Evolutionary conservation across 2,329 filamentous ascomycete genomes (phyloP), one percentile per base, ranked within the genome.

Genomic region (Xylariaceae sp.): DNA sequence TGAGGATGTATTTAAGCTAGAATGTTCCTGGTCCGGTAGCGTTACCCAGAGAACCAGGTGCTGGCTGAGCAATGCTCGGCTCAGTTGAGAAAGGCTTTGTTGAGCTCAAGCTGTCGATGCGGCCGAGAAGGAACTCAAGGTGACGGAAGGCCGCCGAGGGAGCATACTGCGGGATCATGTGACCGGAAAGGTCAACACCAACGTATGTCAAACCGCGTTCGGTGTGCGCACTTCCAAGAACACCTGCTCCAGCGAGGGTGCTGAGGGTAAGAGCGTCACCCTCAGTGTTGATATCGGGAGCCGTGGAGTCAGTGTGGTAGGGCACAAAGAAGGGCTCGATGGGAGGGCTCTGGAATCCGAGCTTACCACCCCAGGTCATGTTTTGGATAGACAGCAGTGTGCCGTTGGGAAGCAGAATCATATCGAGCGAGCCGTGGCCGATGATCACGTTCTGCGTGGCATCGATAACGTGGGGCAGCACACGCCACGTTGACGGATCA

Each of bases 201-300:
- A 86, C 84, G 64, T 84, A 89, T 0, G 89, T 94, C 51, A 96
- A 74, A 0, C 89, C 88, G 48, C 90, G 80, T 77, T 95, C 91
- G 0, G 85, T 87, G 66, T 89, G 84, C 13, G 82, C 81, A 0
- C 82, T 85, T 0, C 91, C 91, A 71, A 91, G 78, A 1, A 88
- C 78, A 1, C 90, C 90, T 1, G 81, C 78, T 0, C 80, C 88
- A 0, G 85, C 83, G 15, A 81, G 71, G n/a, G 77, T 77, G 10
- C 73, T 73, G 4, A 72, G 68, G 15, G 60, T 51, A 5, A 57
- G 56, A 39, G 52, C 45, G 60, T 72, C 64, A 2, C 62, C 57
- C 61, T 65, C 65, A 15, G n/a, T 13, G 44, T 63, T 53, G 63
- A 73, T 67, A 45, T 67, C 66, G 60, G 54, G 57, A 3, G 62